Conservation (phyloP, 225 moss, liverwort and hornwort species). For the Takakia lepidozioides region DNA sequence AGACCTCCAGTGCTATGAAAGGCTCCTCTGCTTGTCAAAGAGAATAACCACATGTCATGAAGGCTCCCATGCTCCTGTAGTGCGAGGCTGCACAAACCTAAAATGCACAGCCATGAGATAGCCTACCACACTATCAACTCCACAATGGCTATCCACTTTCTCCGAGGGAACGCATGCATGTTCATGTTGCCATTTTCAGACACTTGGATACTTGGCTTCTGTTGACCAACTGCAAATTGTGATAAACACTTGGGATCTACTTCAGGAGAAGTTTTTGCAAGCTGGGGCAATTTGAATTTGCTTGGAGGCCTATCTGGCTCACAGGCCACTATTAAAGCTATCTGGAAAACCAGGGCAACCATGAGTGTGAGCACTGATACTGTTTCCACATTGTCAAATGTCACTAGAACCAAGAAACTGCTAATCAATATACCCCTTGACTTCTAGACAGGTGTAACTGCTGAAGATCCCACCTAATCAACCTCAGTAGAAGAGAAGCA, state of each 20-base stretch:
- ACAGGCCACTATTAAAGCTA: conserved; percentile 44
- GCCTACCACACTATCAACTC: conserved; percentile 60
- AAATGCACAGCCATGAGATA: conserved; percentile 72
- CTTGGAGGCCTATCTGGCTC: conserved; percentile 78
- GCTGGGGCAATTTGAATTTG: conserved; percentile 38
- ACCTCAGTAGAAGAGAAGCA: not conserved
- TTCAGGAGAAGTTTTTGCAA: conserved; percentile 10
- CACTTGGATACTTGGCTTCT: conserved; percentile 10
- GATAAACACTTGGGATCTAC: conserved; percentile 5
- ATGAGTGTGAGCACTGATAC: no score
- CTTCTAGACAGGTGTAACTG: no score
- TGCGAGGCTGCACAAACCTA: conserved; percentile 61
- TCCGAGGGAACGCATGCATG: conserved; percentile 5
- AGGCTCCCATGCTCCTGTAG: conserved; percentile 57
- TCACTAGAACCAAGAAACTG: not conserved
- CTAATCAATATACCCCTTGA: no score
- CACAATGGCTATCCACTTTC: conserved; percentile 28
- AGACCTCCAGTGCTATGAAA: conserved; percentile 22
- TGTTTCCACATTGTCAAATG: no score
- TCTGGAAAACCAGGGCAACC: no score
- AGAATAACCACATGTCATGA: conserved; percentile 50
- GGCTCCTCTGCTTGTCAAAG: conserved; percentile 15
- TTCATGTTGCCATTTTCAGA: conserved; percentile 6
- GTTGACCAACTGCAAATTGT: conserved; percentile 4
- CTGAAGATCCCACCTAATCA: no score